Evolutionary conservation across 2,329 filamentous ascomycete genomes (phyloP), one percentile per base, ranked within the genome.

Genomic region (Ceratocystis albifundus): DNA sequence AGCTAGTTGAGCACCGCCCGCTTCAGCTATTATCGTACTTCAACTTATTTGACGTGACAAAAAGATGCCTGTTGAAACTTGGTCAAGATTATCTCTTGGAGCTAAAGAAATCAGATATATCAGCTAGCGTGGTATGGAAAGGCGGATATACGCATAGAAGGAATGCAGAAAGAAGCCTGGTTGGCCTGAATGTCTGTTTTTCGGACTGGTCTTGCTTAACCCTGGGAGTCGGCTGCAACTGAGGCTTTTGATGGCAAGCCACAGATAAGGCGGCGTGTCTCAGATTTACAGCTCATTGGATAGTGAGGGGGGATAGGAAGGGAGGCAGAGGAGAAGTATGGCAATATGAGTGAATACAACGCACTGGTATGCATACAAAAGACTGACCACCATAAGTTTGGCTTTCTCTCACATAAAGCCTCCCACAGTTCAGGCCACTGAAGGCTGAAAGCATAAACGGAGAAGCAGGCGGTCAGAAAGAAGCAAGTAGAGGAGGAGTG

Each of bases 381-480:
- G 53, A 28, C 28, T 10, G 22, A 17, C 6, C 22, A 7, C 25
- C 2, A 25, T 55, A 30, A 15, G 20, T 41, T 12, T 41, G 36
- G 36, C 36, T 41, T 41, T 12, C 3, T 41, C 36, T 8, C 5
- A 55, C 20, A 30, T 6, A 55, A 6, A 55, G 30, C 22, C 8
- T 20, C 46, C 17, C 46, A 20, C n/a, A 20, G 17, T 22, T n/a
- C 15, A 48, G 30, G 15, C 53, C 3, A 22, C 25, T 32, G 30
- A 57, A 57, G 17, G 32, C 28, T n/a, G 4, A 28, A 32, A n/a
- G 20, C 28, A n/a, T 8, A 15, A 6, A n/a, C 7, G 7, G 28
- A 59, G 4, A 53, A 53, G 32, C 55, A 59, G 55, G 55, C 17
- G 55, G 55, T 59, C 55, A 59, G 55, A 15, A 59, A n/a, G 22